These are phyloP conservation scores for Nicotiana knightiana DNA, from an alignment of 257 asterid species.

Conservation along the genomic window DNA sequence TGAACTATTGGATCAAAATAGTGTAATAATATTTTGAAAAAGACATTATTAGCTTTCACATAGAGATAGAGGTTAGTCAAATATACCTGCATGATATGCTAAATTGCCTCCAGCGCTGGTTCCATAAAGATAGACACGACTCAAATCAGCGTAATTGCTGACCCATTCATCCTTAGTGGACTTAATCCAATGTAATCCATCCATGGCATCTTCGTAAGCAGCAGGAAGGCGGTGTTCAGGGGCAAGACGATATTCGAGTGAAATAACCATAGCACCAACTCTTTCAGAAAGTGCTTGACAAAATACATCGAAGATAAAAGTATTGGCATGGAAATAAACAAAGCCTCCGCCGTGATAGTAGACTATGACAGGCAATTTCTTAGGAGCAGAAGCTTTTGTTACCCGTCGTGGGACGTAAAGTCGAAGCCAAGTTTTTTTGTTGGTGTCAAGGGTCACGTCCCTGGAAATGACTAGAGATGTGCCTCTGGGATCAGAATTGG, in stretches of 20 bases:
- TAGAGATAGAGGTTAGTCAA: too few relatives aligned
- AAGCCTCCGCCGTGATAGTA: constrained; percentile 59
- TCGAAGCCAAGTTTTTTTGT: constrained; percentile 42
- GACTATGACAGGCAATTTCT: constrained; percentile 37
- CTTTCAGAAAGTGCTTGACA: constrained; percentile 28
- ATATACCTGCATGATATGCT: constrained; percentile 31
- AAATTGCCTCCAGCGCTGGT: constrained; percentile 37
- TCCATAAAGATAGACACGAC: constrained; percentile 22
- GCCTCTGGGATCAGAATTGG: constrained; percentile 22
- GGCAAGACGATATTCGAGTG: constrained; percentile 48
- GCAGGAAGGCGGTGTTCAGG: constrained; percentile 42
- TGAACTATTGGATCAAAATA: too few relatives aligned
- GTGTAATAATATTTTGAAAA: too few relatives aligned
- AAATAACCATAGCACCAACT: constrained; percentile 32
- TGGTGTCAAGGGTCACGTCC: constrained; percentile 32
- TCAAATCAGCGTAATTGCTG: constrained; percentile 24
- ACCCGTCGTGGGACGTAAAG: constrained; percentile 30
- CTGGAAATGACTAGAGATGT: constrained; percentile 33
- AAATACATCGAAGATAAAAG: constrained; percentile 24
- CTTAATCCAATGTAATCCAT: constrained; percentile 27
- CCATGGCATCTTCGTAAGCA: constrained; percentile 40
- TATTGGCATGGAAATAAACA: constrained; percentile 30
- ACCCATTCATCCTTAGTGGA: constrained; percentile 27
- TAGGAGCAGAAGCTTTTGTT: neutral
- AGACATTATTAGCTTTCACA: too few relatives aligned